Conservation (phyloP, 352 stramenopile species). For the Thalassiosira exigua region DNA sequence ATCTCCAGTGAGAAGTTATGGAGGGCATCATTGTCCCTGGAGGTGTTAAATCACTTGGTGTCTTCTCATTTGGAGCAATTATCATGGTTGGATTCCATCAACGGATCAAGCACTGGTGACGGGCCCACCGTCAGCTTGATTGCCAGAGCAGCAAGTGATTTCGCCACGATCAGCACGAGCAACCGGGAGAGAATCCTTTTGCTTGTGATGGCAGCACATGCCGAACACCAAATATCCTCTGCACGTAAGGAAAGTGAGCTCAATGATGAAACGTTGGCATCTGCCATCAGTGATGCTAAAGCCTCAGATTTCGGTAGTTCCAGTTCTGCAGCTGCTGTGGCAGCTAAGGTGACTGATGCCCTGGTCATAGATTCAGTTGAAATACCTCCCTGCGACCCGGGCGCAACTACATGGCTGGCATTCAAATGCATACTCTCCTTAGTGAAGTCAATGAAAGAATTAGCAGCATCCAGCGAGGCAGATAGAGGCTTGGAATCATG, state of each 20-base stretch:
- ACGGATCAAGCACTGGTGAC: conserved; percentile 5
- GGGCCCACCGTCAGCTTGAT: conserved; percentile 41
- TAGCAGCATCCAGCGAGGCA: conserved; percentile 10
- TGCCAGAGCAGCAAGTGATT: conserved; percentile 75
- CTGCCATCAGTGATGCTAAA: conserved; percentile 1
- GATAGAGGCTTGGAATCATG: conserved; percentile 13
- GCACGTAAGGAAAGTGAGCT: conserved; percentile 5
- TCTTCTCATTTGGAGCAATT: conserved; percentile 53
- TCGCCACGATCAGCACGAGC: conserved; percentile 80
- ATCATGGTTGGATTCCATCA: conserved; percentile 35
- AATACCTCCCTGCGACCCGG: conserved; percentile 54
- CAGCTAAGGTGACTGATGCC: conserved; percentile 51
- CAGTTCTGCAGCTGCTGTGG: conserved; percentile 37
- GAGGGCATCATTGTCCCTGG: conserved; percentile 58
- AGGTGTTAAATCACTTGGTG: conserved; percentile 37
- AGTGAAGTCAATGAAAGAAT: conserved; percentile 49
- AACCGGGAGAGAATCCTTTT: conserved; percentile 81
- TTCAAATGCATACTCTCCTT: conserved; percentile 65
- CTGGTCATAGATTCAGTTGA: conserved; percentile 38
- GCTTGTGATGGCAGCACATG: conserved; percentile 61
- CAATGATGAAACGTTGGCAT: conserved; percentile 10
- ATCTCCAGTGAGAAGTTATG: conserved; percentile 57
- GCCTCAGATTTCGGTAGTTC: conserved; percentile 35
- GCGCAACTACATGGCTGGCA: conserved; percentile 61
- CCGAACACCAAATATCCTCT: conserved; percentile 25